Base-by-base conservation (phyloP, 192 early-diverging fungal genomes). In the Coemansia sp. region DNA sequence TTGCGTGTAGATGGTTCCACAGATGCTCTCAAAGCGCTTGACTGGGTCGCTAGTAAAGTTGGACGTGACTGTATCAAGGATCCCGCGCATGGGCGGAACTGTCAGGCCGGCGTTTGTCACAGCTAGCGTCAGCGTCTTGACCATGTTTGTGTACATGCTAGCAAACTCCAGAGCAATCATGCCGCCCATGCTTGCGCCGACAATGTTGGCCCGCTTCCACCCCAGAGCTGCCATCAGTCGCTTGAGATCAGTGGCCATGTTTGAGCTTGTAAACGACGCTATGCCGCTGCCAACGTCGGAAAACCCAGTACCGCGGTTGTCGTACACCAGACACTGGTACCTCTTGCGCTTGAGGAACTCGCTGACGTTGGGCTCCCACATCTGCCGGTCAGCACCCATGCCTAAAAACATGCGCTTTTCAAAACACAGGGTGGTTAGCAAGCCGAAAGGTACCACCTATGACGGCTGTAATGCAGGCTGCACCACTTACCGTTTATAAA, bases 101-200 rank as follows among this genome's bases (percentile, higher is more conserved):
- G 55, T 62, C 18, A 80, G 41, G 0, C 77, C 77, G 14, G 77
- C 71, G 36, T 80, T 69, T 17, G 77, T 80, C 6, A 70, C 68
- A 0, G 65, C 65, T 43, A 80, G 36, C 0, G 77, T 75, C 21
- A 80, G 55, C 10, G 77, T 74, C 5, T 58, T 58, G 41, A 95
- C 75, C 19, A 80, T 70, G n/a, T 80, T 53, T 1, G 90, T 86
- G 9, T 82, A 76, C 4, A 72, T 62, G 24, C 72, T 64, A 1
- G 80, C 84, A 62, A 93, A 71, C 65, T 95, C 92, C 37, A 87
- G 80, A 0, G 87, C 70, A 37, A 95, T 87, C 93, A 93, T 95
- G 15, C 88, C 89, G 39, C 92, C 91, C 93, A 94, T 94, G 5
- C 88, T 90, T 17, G 88, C 80, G 18, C 93, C 93, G 29, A 88